Base-by-base conservation (phyloP, 139 green algal genomes). In the Picochlorum sp. region DNA sequence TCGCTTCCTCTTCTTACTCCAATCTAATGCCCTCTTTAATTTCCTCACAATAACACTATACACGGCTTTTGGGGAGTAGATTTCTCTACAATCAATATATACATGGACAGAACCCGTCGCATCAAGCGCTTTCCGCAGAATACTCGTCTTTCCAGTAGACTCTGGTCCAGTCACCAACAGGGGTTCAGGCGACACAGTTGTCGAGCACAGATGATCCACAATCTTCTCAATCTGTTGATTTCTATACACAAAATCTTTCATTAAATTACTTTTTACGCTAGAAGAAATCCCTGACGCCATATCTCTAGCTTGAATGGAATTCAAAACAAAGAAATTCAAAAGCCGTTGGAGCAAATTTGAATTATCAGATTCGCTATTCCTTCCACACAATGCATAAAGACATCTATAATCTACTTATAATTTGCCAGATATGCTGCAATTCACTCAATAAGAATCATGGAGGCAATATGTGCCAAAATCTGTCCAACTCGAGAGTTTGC, bases 131-230 rank as follows among this genome's bases (percentile, higher is more conserved):
- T 71, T 57, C 61, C 71, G 75, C 21, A 81, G 51, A 6, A 84
- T 52, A 6, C 49, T 23, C 13, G 78, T 82, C 63, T 84, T 84
- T 28, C 78, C 78, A 2, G 71, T 77, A 6, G 63, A 62, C 6
- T 52, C 37, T 4, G 67, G 54, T 1, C 78, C 78, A 28, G 75
- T 56, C 0, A 84, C 83, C 82, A 97, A 94, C 92, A 66, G 0
- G 34, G 37, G 14, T 15, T 45, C 24, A n/a, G 13, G 52, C 4
- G 15, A 46, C n/a, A 44, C n/a, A 20, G 15, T 23, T 7, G 16
- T 38, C n/a, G 8, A n/a, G 14, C 47, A 15, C 15, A 66, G 3
- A 56, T 32, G 24, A 26, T 23, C 15, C 21, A 32, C 61, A 46
- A 66, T 24, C 30, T 59, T 45, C 32, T 59, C 61, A 23, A 66